Evolutionary conservation across 208 protist genomes (phyloP).

Genomic region (Trypanosoma grayi): DNA sequence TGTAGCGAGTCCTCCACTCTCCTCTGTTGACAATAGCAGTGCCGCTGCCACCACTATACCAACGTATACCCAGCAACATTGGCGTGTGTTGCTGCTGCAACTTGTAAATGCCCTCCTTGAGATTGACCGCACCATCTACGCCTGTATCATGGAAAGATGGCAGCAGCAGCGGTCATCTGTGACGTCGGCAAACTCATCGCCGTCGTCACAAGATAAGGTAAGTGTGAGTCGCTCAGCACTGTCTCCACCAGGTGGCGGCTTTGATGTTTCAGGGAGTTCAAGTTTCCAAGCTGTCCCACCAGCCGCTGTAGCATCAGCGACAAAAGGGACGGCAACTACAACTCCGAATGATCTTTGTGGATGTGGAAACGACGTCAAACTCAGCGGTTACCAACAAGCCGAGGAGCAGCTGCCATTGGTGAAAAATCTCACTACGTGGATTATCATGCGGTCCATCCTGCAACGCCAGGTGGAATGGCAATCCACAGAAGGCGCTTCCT

Average conservation of each 20-base stretch:
- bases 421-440: conserved; percentile 63
- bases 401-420: conserved; percentile 52
- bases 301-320: neutral
- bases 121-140: conserved; percentile 45
- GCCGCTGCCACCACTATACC: neutral
- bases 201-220: conserved; percentile 2
- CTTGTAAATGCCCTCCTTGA: conserved; percentile 48
- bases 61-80: conserved; percentile 18
- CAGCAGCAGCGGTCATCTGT: neutral
- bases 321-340: neutral
- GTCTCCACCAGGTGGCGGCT: too few species aligned
- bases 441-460: conserved; percentile 56
- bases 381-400: neutral
- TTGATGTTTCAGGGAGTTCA: neutral
- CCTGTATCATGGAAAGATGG: conserved; percentile 13
- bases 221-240: neutral
- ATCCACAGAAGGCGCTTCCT: neutral
- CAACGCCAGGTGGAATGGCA: conserved; percentile 37
- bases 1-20: neutral
- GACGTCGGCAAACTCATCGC: neutral
- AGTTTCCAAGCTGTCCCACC: neutral
- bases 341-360: neutral
- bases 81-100: conserved; percentile 21
- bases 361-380: neutral
- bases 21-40: neutral